Evolutionary conservation across 345 rosid genomes (phyloP), one percentile per base, ranked within the genome.

Genomic region (Excoecaria agallocha): DNA sequence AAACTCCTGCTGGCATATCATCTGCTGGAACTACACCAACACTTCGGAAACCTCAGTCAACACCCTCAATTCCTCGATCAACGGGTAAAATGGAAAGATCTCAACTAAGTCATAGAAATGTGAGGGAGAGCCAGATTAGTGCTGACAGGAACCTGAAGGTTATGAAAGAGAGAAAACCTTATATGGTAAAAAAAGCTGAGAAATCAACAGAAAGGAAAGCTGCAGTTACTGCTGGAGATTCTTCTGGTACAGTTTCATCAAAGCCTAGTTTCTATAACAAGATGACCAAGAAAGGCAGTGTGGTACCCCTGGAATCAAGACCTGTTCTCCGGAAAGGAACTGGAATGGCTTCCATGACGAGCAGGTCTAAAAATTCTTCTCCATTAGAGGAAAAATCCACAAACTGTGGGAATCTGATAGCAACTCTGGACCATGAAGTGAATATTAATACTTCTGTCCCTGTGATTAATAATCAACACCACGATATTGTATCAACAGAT

Each of bases 221-320:
- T 45, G 71, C 77, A 25, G 78, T 78, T 17, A 77, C 78, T 55
- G 62, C 83, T 45, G 77, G 51, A 49, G 87, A 83, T 66, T 52
- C 66, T 71, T 74, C 88, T 71, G 74, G 56, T 58, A 66, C 56
- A 20, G 80, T 67, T 82, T 76, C 74, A 5, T 75, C 79, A 17
- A 87, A 87, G 68, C 87, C 88, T 77, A 82, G 84, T 78, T 77
- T 86, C 70, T 78, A 77, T 81, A 83, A 79, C 74, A 89, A 82
- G 75, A 79, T 79, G 65, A 86, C 89, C 69, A 89, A 79, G 82
- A 89, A 87, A 79, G 75, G 91, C 78, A 87, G 85, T 73, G 84
- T 87, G 35, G 90, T 83, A 61, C 91, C 91, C 16, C 60, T 85
- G 63, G 91, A 89, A 82, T 70, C 88, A 46, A 89, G 84, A 73